phyloP scores from a whole-genome alignment of 2,329 filamentous ascomycete species.

The Microsporum canis region DNA sequence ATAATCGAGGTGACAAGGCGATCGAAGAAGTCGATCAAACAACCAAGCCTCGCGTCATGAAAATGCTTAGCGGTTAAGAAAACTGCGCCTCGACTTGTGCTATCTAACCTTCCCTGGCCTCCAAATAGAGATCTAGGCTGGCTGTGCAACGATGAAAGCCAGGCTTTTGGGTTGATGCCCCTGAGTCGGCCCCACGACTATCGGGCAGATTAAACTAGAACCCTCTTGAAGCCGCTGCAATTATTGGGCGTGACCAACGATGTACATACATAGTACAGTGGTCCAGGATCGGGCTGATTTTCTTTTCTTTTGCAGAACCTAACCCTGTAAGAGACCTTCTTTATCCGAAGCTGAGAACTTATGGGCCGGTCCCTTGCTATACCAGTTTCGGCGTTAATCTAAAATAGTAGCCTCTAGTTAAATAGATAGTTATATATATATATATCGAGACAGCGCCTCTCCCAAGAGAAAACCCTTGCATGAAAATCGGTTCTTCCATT shows the following conservation, averaged over 20 bases:
- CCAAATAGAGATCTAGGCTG: neutral
- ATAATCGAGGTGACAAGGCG: neutral
- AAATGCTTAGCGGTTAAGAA: neutral
- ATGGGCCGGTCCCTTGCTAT: neutral
- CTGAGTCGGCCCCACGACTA: neutral
- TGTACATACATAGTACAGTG: neutral
- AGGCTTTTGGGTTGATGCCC: neutral
- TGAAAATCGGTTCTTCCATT: neutral
- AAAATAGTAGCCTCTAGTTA: neutral
- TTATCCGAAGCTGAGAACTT: neutral
- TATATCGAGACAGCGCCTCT: neutral
- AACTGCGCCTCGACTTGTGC: neutral
- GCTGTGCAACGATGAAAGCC: neutral
- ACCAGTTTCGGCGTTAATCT: neutral
- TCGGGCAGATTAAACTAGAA: neutral
- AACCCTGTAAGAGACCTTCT: neutral
- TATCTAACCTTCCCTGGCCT: neutral
- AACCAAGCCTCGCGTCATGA: neutral
- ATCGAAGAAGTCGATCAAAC: neutral
- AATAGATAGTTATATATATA: neutral
- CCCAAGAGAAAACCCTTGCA: neutral
- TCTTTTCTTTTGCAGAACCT: neutral
- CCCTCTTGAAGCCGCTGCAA: neutral
- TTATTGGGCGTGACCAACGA: neutral
- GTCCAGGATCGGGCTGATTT: neutral